Evolutionary conservation across 2,329 filamentous ascomycete species (phyloP).

Genomic region (Calonectria montana): DNA sequence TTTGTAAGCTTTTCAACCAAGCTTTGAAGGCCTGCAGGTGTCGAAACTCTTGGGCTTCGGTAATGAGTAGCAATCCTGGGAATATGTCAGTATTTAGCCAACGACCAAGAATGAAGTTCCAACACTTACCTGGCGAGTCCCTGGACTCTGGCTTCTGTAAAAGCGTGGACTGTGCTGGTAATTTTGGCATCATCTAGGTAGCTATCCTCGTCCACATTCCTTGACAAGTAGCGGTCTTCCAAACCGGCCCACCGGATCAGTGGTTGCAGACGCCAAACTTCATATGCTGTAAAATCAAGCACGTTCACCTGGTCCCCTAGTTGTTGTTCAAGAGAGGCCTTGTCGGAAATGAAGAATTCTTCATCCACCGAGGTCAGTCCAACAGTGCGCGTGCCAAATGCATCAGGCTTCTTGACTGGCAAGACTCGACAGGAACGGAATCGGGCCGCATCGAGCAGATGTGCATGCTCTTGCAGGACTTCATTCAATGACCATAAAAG

Average conservation of each 20-base stretch:
- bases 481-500: conserved; percentile 31
- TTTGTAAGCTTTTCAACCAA: conserved; percentile 5
- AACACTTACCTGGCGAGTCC: conserved; percentile 31
- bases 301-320: conserved; percentile 31
- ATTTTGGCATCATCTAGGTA: conserved; percentile 14
- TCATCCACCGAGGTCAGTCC: conserved; percentile 32
- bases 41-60: conserved; percentile 32
- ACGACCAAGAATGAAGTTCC: rapidly evolving
- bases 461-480: conserved; percentile 31
- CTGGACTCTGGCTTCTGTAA: neutral
- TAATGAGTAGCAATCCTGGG: conserved; percentile 34
- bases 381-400: neutral
- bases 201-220: conserved; percentile 27
- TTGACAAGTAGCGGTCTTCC: conserved; percentile 34
- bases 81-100: neutral
- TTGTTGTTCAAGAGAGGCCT: conserved; percentile 29
- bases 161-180: conserved; percentile 30
- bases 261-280: conserved; percentile 35
- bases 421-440: conserved; percentile 30
- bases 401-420: conserved; percentile 31
- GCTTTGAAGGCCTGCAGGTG: conserved; percentile 24
- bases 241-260: conserved; percentile 35
- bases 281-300: conserved; percentile 32
- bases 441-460: conserved; percentile 31
- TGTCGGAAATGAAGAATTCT: conserved; percentile 37